These are phyloP conservation scores for Boletus austroedulis DNA, from an alignment of 1,284 basidiomycete species.

Conservation along the genomic window DNA sequence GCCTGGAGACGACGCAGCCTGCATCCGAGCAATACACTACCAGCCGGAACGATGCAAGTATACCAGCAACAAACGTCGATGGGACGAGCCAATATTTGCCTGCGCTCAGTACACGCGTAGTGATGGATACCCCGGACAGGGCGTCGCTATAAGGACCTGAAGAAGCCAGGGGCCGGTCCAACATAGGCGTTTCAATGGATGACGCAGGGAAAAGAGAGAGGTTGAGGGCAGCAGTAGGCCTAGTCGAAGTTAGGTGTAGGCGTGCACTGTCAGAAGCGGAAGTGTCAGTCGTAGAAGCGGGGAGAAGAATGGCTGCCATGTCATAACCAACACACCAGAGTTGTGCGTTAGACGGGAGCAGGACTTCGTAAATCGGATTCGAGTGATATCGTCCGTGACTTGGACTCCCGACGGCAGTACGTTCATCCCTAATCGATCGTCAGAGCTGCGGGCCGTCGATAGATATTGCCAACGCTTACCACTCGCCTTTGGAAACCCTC, in stretches of 20 bases:
- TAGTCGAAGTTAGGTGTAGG: conserved; percentile 53
- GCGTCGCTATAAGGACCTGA: conserved; percentile 79
- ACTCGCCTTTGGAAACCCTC: conserved; percentile 62
- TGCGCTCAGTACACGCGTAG: conserved; percentile 47
- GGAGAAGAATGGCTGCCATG: neutral
- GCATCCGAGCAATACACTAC: conserved; percentile 54
- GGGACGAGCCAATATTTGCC: conserved; percentile 74
- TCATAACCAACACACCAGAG: conserved; percentile 51
- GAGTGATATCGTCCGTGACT: conserved; percentile 56
- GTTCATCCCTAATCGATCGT: conserved; percentile 43
- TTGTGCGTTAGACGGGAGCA: conserved; percentile 50
- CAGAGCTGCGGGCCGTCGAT: neutral
- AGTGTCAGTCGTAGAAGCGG: conserved; percentile 1
- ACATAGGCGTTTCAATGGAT: conserved; percentile 8
- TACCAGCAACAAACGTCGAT: conserved; percentile 66
- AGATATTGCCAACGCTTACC: conserved; percentile 46
- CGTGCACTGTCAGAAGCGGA: conserved; percentile 50
- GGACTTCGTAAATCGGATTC: conserved; percentile 71
- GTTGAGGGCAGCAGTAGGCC: conserved; percentile 51
- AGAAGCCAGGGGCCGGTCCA: conserved; percentile 54
- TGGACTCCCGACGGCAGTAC: conserved; percentile 64
- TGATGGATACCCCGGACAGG: conserved; percentile 66
- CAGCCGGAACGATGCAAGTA: conserved; percentile 58
- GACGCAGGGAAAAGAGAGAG: conserved; percentile 53
- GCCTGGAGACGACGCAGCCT: conserved; percentile 23